phyloP scores from a whole-genome alignment of 1,139 yeast species.

The Hyphopichia fennica region DNA sequence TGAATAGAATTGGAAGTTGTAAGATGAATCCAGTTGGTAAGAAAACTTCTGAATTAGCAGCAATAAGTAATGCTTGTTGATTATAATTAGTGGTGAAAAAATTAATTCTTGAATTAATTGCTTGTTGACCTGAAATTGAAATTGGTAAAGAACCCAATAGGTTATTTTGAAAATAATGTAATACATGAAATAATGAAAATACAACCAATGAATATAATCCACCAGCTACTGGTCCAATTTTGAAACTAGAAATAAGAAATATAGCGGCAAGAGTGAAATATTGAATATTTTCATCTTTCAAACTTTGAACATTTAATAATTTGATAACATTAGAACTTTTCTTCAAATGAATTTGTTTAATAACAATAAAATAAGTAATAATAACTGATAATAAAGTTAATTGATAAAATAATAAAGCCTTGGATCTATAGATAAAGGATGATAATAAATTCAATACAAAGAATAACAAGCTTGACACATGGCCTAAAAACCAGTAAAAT shows the following conservation, averaged over 20 bases:
- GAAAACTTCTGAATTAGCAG: slow-evolving; percentile 46
- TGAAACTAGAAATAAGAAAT: slow-evolving; percentile 30
- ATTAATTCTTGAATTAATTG: slow-evolving; percentile 24
- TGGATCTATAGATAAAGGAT: slow-evolving; percentile 30
- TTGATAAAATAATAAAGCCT: slow-evolving; percentile 34
- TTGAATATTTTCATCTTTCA: slow-evolving; percentile 53
- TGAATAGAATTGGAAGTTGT: slow-evolving; percentile 13
- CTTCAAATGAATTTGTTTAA: slow-evolving; percentile 46
- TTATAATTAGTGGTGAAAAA: slow-evolving; percentile 39
- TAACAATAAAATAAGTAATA: slow-evolving; percentile 47
- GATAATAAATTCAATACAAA: slow-evolving; percentile 30
- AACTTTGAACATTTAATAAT: slow-evolving; percentile 13
- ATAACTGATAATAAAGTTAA: slow-evolving; percentile 42
- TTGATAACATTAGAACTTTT: slow-evolving; percentile 18
- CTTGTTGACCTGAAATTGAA: slow-evolving; percentile 18
- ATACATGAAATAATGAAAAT: slow-evolving; percentile 56
- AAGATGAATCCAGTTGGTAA: slow-evolving; percentile 20
- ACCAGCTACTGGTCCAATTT: slow-evolving; percentile 34
- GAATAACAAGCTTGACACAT: slow-evolving; percentile 37
- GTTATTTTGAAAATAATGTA: slow-evolving; percentile 47
- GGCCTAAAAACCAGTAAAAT: slow-evolving; percentile 56
- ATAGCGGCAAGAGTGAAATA: slow-evolving; percentile 45
- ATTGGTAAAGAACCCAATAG: slow-evolving; percentile 22
- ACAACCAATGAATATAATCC: slow-evolving; percentile 53
- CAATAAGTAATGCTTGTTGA: slow-evolving; percentile 47